These are phyloP conservation scores for Xylariaceae sp. DNA, from an alignment of 2,329 filamentous ascomycete species.

Conservation along the genomic window DNA sequence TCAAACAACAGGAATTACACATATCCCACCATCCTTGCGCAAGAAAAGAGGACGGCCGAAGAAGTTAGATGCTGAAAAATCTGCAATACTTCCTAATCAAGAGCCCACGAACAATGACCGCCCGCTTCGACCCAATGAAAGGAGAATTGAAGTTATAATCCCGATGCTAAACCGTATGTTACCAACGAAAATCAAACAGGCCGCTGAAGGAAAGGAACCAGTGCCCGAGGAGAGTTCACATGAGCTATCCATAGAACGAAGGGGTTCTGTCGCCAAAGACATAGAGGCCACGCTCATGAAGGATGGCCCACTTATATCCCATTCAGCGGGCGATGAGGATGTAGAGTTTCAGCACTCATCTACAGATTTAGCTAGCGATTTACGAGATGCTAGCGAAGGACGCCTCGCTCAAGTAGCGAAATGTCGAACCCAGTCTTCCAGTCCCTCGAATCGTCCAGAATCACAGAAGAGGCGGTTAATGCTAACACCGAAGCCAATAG, in stretches of 20 bases:
- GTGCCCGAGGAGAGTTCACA: not conserved
- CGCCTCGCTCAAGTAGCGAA: not conserved
- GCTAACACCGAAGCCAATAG: slow-evolving; percentile 25
- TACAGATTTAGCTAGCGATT: not conserved
- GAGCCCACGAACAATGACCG: not conserved
- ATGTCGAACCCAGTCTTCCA: slow-evolving; percentile 1
- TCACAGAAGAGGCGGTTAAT: slow-evolving; percentile 23
- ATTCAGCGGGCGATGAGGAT: not conserved
- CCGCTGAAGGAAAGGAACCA: not conserved
- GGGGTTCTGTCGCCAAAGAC: not conserved
- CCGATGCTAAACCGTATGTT: slow-evolving; percentile 13
- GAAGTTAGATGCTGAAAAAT: not conserved
- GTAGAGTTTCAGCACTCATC: not conserved
- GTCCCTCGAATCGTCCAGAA: slow-evolving; percentile 2
- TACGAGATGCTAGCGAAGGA: not conserved
- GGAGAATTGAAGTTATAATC: slow-evolving; percentile 28
- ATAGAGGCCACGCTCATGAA: not conserved
- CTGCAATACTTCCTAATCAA: not conserved
- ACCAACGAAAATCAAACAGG: not conserved
- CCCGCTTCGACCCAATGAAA: slow-evolving; percentile 15
- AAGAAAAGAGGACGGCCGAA: slow-evolving; percentile 12
- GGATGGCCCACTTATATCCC: not conserved
- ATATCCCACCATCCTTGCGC: not conserved
- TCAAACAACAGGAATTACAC: not conserved
- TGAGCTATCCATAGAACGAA: not conserved